Evolutionary conservation across 129 eudicot species (phyloP), one percentile per base, ranked within the genome.

Genomic region (Heracleum sosnowskyi): DNA sequence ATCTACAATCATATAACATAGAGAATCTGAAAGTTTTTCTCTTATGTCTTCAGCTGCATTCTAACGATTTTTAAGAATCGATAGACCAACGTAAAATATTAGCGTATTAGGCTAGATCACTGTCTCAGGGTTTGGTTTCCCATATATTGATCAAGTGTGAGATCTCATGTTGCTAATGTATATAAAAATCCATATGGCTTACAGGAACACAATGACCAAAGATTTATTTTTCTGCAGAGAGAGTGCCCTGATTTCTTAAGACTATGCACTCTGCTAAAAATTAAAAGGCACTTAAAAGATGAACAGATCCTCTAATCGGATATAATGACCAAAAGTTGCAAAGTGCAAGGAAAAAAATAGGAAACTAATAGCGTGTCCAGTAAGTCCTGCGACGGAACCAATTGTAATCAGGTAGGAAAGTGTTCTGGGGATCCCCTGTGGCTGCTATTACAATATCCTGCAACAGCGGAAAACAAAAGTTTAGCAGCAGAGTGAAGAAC

Each of bases 361-460:
- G 49, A 57, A 7, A 13, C 31, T 41, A 77, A 69, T 77, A 55
- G 53, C 80, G 73, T 18, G 31, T 36, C 73, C 35, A 37, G 73
- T 60, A 77, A 55, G 80, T 77, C 80, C 73, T 39, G 80, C 80
- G 73, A 24, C 60, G 72, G 80, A 77, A 77, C 80, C 80, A 77
- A 15, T 77, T 77, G 69, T 77, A 77, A 45, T 77, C 80, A 1
- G 80, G 80, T 77, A 76, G 35, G 28, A n/a, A 8, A 57, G 2
- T 31, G 29, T 69, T 36, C 15, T 86, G 86, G 76, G 86, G 80
- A 11, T 89, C 89, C 5, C 92, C 92, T 40, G 80, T 55, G 42
- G 88, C 89, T 31, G 89, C 76, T 51, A 88, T 74, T 16, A 89
- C 89, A 34, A 88, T 49, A 80, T 88, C 92, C 92, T 88, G 83